These are phyloP conservation scores for Diaporthe capsici DNA, from an alignment of 2,329 filamentous ascomycete species.

Conservation along the genomic window DNA sequence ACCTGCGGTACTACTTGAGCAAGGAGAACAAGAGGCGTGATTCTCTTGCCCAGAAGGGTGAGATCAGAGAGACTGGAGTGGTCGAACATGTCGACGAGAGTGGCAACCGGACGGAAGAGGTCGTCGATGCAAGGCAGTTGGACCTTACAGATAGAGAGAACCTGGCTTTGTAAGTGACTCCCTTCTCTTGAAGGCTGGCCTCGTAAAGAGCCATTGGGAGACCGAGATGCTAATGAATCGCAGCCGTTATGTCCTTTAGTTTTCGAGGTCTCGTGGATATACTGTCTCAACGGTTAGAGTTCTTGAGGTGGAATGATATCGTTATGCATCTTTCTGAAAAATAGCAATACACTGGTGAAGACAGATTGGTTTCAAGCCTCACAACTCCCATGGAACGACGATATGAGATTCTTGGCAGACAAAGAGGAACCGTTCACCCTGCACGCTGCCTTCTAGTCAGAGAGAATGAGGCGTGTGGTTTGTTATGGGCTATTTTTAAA, in stretches of 20 bases:
- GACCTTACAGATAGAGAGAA: slow-evolving; percentile 55
- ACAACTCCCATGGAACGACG: too few relatives aligned
- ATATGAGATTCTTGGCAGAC: too few relatives aligned
- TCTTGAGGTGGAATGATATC: too few relatives aligned
- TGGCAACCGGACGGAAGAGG: slow-evolving; percentile 48
- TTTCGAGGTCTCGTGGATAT: background rate
- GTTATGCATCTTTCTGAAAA: background rate
- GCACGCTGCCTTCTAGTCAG: too few relatives aligned
- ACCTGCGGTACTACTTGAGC: slow-evolving; percentile 56
- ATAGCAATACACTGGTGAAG: background rate
- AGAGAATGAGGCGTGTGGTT: too few relatives aligned
- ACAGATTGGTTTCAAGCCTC: too few relatives aligned
- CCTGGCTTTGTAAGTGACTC: slow-evolving; percentile 45
- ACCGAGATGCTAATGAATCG: background rate
- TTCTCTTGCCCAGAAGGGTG: slow-evolving; percentile 43
- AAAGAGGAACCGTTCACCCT: too few relatives aligned
- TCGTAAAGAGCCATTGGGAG: too few relatives aligned
- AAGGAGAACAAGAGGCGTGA: slow-evolving; percentile 57
- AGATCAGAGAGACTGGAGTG: slow-evolving; percentile 47
- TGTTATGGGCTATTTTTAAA: too few relatives aligned
- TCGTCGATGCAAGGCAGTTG: slow-evolving; percentile 54
- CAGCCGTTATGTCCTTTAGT: slow-evolving; percentile 26
- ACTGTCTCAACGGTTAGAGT: too few relatives aligned
- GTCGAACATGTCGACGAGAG: slow-evolving; percentile 48
- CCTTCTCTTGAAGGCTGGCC: fast-evolving